phyloP scores from a whole-genome alignment of 768 basidiomycete species.

The Amyloporia xantha region DNA sequence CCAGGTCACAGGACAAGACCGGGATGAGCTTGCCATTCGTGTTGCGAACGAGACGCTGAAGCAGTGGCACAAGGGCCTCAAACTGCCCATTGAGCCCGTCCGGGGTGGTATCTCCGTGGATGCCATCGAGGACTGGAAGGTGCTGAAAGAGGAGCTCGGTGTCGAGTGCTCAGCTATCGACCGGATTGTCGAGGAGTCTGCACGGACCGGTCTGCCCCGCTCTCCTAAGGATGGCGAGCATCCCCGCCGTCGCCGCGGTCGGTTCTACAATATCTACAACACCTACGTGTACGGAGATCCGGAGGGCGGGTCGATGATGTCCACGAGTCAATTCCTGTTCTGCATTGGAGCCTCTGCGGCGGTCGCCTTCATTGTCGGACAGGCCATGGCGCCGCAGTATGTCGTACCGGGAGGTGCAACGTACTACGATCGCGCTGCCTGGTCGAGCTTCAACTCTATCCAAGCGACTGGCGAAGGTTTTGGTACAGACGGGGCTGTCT shows the following conservation, averaged over 20 bases:
- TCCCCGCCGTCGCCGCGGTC: slow-evolving; percentile 27
- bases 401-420: slow-evolving; percentile 65
- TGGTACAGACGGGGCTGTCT: slow-evolving; percentile 47
- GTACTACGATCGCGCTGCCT: slow-evolving; percentile 71
- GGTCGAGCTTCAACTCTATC: slow-evolving; percentile 74
- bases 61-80: slow-evolving; percentile 64
- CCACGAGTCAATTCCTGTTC: slow-evolving; percentile 41
- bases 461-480: slow-evolving; percentile 69
- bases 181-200: slow-evolving; percentile 49
- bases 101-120: slow-evolving; percentile 59
- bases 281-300: slow-evolving; percentile 58
- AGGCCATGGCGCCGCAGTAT: slow-evolving; percentile 50
- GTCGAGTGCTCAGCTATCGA: slow-evolving; percentile 74
- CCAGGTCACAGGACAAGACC: slow-evolving; percentile 40
- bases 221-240: slow-evolving; percentile 16
- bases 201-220: slow-evolving; percentile 27
- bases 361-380: slow-evolving; percentile 54
- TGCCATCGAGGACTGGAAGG: slow-evolving; percentile 68
- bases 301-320: slow-evolving; percentile 25
- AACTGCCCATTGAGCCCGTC: slow-evolving; percentile 36
- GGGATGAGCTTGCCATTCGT: slow-evolving; percentile 39
- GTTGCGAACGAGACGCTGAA: slow-evolving; percentile 53
- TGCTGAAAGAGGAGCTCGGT: slow-evolving; percentile 73
- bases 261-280: slow-evolving; percentile 86
- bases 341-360: slow-evolving; percentile 59